Conservation (phyloP, 768 basidiomycete species). For the Collybia sordida region DNA sequence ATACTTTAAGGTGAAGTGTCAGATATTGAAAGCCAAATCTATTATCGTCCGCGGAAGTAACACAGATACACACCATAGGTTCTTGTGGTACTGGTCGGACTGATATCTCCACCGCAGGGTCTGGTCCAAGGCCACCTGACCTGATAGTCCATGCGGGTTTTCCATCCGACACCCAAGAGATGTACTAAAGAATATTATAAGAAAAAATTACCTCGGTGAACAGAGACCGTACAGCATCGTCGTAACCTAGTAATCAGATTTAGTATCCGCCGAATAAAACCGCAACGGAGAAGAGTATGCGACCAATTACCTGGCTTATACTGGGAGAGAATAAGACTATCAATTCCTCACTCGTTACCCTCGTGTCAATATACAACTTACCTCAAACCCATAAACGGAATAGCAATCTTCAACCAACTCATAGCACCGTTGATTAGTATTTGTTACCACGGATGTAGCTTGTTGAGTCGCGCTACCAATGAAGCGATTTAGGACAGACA, state of each 20-base stretch:
- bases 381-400: slow-evolving; percentile 76
- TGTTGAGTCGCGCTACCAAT: slow-evolving; percentile 73
- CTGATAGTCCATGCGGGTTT: slow-evolving; percentile 71
- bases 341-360: neutral
- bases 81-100: slow-evolving; percentile 70
- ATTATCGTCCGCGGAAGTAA: slow-evolving; percentile 5
- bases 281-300: slow-evolving; percentile 6
- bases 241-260: slow-evolving; percentile 46
- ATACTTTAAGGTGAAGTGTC: slow-evolving; percentile 44
- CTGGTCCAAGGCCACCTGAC: slow-evolving; percentile 61
- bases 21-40: neutral
- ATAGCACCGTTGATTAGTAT: slow-evolving; percentile 71
- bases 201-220: neutral
- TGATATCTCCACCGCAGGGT: slow-evolving; percentile 56
- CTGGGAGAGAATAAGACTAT: slow-evolving; percentile 15
- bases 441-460: slow-evolving; percentile 70
- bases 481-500: slow-evolving; percentile 60
- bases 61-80: slow-evolving; percentile 62
- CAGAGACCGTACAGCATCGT: slow-evolving; percentile 47
- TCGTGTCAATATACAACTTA: slow-evolving; percentile 18
- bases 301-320: slow-evolving; percentile 32
- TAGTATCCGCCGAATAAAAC: slow-evolving; percentile 27
- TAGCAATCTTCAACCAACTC: slow-evolving; percentile 55
- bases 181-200: slow-evolving; percentile 47
- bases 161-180: slow-evolving; percentile 75